Base-by-base conservation (phyloP, 768 basidiomycete genomes). In the Leucocoprinus leucothites region DNA sequence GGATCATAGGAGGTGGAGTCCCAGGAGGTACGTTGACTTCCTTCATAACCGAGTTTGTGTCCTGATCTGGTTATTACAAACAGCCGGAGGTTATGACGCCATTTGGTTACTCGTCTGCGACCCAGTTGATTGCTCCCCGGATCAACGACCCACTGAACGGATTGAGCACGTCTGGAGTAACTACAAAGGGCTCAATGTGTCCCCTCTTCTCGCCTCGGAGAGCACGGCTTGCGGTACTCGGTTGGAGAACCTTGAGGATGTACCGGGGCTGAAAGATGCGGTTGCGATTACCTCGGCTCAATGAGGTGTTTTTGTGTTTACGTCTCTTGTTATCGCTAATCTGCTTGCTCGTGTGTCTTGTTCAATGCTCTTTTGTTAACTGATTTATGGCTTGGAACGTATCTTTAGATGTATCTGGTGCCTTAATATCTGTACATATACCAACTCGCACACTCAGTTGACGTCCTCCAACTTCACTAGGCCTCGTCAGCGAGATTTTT, bases 41-140 rank as follows among this genome's bases (percentile, higher is more conserved):
- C 26, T 38, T 4, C 9, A 38, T 43, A n/a, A 25, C 36, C 22
- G 9, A 18, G 46, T 51, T 31, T 51, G 16, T 46, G 5, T 35
- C 40, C 9, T 47, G 49, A 51, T 8, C 60, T 46, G 40, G 25
- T 31, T 22, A 25, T 31, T 49, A 38, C 50, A 24, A 42, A 51
- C 60, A 98, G 97, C 97, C 50, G 97, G 97, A 9, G 97, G 97
- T 1, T 98, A 91, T 69, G 97, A 99, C 66, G 97, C 97, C 6
- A 82, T 98, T 56, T 98, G 94, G 93, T 74, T 99, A 4, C 81
- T 99, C 14, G 82, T 94, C 16, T 80, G 89, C 63, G 86, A 89
- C 45, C 79, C 84, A 35, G 62, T 72, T 58, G 69, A 71, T 46
- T 70, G 73, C 40, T 69, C 69, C 35, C 74, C 76, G 8, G 73